Conservation (phyloP, 805 yeast species). For the Suhomyces pyralidae region DNA sequence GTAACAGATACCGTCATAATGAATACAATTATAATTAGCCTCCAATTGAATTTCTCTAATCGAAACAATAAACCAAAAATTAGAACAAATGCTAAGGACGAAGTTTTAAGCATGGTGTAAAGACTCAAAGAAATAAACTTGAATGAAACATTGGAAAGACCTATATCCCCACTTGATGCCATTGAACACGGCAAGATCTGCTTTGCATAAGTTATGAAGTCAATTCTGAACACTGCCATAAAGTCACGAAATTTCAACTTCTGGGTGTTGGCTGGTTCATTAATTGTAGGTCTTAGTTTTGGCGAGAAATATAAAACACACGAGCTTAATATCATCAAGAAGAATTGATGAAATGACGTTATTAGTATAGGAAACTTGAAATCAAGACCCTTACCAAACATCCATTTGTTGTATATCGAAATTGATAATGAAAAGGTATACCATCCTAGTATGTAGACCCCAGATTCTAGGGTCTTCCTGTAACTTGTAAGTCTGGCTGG, state of each 20-base stretch:
- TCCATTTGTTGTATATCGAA: slow-evolving; percentile 91
- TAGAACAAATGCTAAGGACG: slow-evolving; percentile 83
- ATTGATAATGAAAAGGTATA: slow-evolving; percentile 65
- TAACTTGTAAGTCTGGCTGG: not conserved
- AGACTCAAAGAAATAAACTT: slow-evolving; percentile 75
- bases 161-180: slow-evolving; percentile 91
- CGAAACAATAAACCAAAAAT: slow-evolving; percentile 81
- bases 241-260: slow-evolving; percentile 11
- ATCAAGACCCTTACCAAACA: slow-evolving; percentile 79
- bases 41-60: slow-evolving; percentile 70
- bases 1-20: slow-evolving; percentile 83
- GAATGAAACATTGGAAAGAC: slow-evolving; percentile 83
- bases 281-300: slow-evolving; percentile 40
- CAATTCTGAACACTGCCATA: slow-evolving; percentile 20
- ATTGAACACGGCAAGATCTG: slow-evolving; percentile 79
- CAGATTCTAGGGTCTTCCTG: slow-evolving; percentile 16
- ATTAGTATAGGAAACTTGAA: slow-evolving; percentile 81
- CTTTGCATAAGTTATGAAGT: slow-evolving; percentile 33
- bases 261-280: slow-evolving; percentile 1
- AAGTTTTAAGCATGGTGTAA: slow-evolving; percentile 91
- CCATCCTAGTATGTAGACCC: slow-evolving; percentile 54
- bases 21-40: slow-evolving; percentile 63
- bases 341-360: slow-evolving; percentile 81
- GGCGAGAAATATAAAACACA: slow-evolving; percentile 46
- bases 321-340: slow-evolving; percentile 55